Conservation (phyloP, 2,329 filamentous ascomycete genomes). For the Diaporthe nobilis region DNA sequence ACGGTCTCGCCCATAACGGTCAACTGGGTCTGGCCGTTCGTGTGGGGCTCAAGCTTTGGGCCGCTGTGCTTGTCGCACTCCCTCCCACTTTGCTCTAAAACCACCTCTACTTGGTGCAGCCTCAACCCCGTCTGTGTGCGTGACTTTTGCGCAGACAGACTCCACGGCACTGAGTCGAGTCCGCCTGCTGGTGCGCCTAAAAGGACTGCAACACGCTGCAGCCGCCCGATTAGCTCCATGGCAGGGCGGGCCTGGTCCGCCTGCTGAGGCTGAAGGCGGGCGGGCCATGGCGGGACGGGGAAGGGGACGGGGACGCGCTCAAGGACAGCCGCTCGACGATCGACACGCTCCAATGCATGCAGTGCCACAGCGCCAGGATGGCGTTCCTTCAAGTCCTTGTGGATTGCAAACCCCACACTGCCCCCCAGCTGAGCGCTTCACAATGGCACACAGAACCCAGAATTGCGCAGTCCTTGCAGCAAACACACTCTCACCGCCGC, state of each 20-base stretch:
- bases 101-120: too few relatives aligned
- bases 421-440: slow-evolving; percentile 11
- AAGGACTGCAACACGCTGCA: not conserved
- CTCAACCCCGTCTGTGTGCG: not conserved
- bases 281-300: not conserved
- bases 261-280: not conserved
- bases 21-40: not conserved
- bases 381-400: not conserved
- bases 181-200: not conserved
- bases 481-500: not conserved
- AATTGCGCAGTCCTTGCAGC: not conserved
- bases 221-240: not conserved
- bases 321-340: slow-evolving; percentile 2
- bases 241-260: not conserved
- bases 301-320: not conserved
- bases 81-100: too few relatives aligned
- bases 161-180: not conserved
- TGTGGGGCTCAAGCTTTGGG: not conserved
- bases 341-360: slow-evolving; percentile 7
- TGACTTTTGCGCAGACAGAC: not conserved
- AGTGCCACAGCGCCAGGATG: slow-evolving; percentile 18
- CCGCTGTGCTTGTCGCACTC: not conserved
- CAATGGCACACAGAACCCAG: not conserved
- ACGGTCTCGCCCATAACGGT: not conserved
- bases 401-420: slow-evolving; percentile 16